phyloP scores from a whole-genome alignment of 345 rosid species.

The Litchi chinensis region DNA sequence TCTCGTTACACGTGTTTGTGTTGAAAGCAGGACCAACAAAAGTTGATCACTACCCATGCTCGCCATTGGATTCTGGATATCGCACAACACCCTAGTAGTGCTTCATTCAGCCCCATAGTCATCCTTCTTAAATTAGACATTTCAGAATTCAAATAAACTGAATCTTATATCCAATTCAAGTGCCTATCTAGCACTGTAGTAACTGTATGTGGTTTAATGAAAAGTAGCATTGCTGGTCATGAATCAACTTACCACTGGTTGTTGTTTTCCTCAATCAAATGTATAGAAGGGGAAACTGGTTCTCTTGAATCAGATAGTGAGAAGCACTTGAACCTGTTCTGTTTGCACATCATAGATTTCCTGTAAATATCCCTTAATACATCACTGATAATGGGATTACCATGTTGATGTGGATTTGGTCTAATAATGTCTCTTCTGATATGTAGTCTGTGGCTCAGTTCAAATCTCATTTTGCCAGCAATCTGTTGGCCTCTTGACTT shows the following conservation, averaged over 20 bases:
- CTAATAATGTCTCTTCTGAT: background rate
- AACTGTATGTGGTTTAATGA: too few species aligned
- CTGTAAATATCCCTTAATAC: background rate
- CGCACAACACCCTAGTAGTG: background rate
- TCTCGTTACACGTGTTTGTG: background rate
- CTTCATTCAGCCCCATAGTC: background rate
- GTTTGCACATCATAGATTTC: background rate
- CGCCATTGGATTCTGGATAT: background rate
- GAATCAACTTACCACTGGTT: background rate
- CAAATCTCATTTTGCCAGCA: background rate
- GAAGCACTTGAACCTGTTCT: background rate
- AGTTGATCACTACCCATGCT: background rate
- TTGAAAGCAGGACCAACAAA: background rate
- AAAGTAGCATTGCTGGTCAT: background rate
- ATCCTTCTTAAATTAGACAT: background rate
- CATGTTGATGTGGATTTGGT: background rate
- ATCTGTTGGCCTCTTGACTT: background rate
- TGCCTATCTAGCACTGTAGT: too few species aligned
- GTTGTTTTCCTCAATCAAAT: background rate
- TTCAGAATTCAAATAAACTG: conserved; percentile 10
- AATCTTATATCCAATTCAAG: background rate
- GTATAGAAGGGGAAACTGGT: background rate
- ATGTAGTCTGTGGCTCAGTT: background rate
- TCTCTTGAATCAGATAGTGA: background rate
- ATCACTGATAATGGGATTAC: background rate